Evolutionary conservation across 2,329 filamentous ascomycete genomes (phyloP).

Genomic region (Hypoxylon sp.): DNA sequence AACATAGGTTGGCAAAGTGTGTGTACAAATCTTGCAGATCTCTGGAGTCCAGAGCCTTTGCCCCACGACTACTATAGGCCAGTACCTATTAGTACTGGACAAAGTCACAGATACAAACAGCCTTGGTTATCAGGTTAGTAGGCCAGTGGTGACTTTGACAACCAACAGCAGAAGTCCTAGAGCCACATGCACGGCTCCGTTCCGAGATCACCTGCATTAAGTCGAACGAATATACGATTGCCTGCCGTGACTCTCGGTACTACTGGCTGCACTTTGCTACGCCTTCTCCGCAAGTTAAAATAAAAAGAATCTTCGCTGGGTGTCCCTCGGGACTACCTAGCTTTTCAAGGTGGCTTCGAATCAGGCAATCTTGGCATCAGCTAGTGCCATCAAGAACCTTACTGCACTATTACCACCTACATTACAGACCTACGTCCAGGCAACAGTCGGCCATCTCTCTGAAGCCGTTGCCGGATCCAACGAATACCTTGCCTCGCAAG

Average conservation of each 20-base stretch:
- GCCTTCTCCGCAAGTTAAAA: constrained; percentile 44
- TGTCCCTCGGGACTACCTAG: constrained; percentile 57
- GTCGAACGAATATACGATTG: constrained; percentile 31
- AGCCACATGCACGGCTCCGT: constrained; percentile 37
- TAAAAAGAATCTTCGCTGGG: constrained; percentile 45
- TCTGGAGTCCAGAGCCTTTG: constrained; percentile 13
- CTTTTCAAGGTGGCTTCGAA: constrained; percentile 72
- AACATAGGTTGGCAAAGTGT: constrained; percentile 12
- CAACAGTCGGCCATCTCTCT: constrained; percentile 63
- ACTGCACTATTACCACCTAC: constrained; percentile 62
- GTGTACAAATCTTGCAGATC: constrained; percentile 30
- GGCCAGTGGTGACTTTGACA: constrained; percentile 6
- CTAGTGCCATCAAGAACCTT: constrained; percentile 72
- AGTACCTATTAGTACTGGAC: constrained; percentile 19
- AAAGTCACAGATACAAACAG: constrained; percentile 21
- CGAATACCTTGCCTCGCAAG: constrained; percentile 65
- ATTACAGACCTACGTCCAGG: constrained; percentile 67
- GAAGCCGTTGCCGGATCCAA: constrained; percentile 62
- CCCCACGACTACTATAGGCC: constrained; percentile 28
- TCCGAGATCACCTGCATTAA: constrained; percentile 36
- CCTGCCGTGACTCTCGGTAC: constrained; percentile 40
- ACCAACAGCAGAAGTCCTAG: constrained; percentile 33
- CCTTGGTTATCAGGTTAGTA: constrained; percentile 10
- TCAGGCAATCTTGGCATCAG: constrained; percentile 69
- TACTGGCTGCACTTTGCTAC: constrained; percentile 30